Base-by-base conservation (phyloP, 768 basidiomycete species). In the Amanita thiersii region DNA sequence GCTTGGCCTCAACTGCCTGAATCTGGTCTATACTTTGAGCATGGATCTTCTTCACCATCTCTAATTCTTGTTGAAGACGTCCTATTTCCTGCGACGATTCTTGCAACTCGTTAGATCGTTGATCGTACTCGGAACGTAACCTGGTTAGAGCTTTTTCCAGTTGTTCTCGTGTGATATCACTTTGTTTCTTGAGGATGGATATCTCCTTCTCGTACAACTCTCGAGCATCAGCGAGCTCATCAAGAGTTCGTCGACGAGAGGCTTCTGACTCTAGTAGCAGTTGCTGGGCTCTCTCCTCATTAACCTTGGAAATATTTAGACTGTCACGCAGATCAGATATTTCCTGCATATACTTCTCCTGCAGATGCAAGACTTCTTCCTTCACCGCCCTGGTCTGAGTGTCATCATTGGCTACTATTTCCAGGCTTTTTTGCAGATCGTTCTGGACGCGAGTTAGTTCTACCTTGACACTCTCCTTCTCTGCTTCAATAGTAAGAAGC, bases 81-180 rank as follows among this genome's bases (percentile, higher is more conserved):
- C 61, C 56, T 15, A 61, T 64, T 40, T 66, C 68, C 35, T 64
- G 59, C 23, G 60, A 56, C 18, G 60, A 58, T 20, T 56, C 52
- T 18, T 69, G 60, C 17, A 75, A 60, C 30, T 66, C 52, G 14
- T 59, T 56, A 12, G 56, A 52, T 29, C 64, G 57, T 23, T 58
- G 60, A 24, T 66, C 59, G 23, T 68, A 53, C 44, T 62, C 54
- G 9, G 52, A 51, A 44, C 64, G 62, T 1, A 70, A 54, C 28
- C 57, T 54, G 18, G 56, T 45, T 41, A 65, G 51, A 47, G 66
- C 55, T 31, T 57, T 54, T 52, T 69, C 60, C 48, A 61, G 48
- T 28, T 58, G 55, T 45, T 35, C 37, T 19, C 36, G 14, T 9
- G 12, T 19, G 11, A 17, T 12, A 10, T 18, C 30, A 19, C 37